Conservation (phyloP, 345 rosid genomes). For the Diplotaxis tenuifolia region DNA sequence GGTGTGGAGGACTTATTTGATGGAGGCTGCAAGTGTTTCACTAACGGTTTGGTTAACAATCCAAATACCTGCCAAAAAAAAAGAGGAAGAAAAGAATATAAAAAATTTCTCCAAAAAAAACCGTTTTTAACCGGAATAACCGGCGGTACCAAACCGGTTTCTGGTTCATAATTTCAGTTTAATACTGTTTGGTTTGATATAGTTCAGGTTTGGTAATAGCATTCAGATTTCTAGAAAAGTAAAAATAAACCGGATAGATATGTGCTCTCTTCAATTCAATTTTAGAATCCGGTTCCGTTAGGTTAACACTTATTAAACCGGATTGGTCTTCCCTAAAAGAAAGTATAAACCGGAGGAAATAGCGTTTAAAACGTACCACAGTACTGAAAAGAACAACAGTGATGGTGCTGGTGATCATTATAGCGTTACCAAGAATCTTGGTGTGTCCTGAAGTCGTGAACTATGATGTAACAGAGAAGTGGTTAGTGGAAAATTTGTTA, state of each 20-base stretch:
- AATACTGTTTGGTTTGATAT: background rate
- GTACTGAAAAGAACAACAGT: constrained; percentile 94
- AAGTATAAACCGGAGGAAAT: background rate
- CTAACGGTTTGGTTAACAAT: constrained; percentile 74
- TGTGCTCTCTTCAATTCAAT: background rate
- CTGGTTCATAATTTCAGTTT: background rate
- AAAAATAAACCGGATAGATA: too few relatives aligned
- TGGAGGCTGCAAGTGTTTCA: constrained; percentile 70
- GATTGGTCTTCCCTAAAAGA: background rate
- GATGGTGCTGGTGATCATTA: constrained; percentile 95
- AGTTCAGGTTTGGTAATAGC: background rate
- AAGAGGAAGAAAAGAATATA: background rate
- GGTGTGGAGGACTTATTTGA: constrained; percentile 49
- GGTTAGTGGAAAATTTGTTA: background rate
- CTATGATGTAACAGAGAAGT: constrained; percentile 41
- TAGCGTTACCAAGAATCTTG: constrained; percentile 60
- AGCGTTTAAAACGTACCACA: constrained; percentile 51
- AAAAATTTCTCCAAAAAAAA: background rate
- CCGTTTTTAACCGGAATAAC: background rate
- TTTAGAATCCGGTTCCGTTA: background rate
- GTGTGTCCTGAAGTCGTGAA: constrained; percentile 68
- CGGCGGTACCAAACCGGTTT: background rate
- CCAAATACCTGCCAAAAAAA: constrained; percentile 67
- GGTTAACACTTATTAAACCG: constrained; percentile 3
- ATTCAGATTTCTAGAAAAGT: background rate